Evolutionary conservation across 805 yeast genomes (phyloP).

Genomic region (Ogataea ramenticola): DNA sequence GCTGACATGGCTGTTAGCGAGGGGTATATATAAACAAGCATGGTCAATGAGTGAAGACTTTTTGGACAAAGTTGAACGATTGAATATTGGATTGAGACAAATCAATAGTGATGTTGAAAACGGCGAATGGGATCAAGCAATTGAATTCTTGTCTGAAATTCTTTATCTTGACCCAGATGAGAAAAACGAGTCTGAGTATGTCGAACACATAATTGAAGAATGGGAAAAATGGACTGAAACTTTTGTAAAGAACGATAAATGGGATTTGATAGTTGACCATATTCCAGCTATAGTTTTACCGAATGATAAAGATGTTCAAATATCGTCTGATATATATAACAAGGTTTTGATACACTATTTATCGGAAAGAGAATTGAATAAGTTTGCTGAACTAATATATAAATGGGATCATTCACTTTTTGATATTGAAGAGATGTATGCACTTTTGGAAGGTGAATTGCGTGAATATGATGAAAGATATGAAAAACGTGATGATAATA

Average conservation of each 20-base stretch:
- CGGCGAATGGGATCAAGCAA: conserved; percentile 51
- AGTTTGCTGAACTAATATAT: conserved; percentile 36
- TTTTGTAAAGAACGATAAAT: conserved; percentile 42
- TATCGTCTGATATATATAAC: not conserved
- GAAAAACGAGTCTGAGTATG: conserved; percentile 11
- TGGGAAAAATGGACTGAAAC: conserved; percentile 64
- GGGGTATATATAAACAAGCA: conserved; percentile 52
- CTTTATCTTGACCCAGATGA: conserved; percentile 20
- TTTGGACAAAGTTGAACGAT: conserved; percentile 40
- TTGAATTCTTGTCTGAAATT: conserved; percentile 37
- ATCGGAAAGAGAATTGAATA: conserved; percentile 13
- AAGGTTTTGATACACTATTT: not conserved
- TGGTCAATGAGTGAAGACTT: conserved; percentile 69
- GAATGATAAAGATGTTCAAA: conserved; percentile 4
- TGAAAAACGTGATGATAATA: not conserved
- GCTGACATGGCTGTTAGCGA: conserved; percentile 62
- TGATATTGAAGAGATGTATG: conserved; percentile 36
- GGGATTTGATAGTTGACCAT: conserved; percentile 37
- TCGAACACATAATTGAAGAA: conserved; percentile 25
- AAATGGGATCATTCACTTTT: conserved; percentile 56
- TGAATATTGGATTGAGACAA: conserved; percentile 54
- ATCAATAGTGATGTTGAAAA: conserved; percentile 34
- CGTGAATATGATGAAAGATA: conserved; percentile 17
- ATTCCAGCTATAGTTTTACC: conserved; percentile 44
- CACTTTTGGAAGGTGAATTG: conserved; percentile 40